phyloP scores from a whole-genome alignment of 2,329 filamentous ascomycete species.

The Ophiostoma perfectum region DNA sequence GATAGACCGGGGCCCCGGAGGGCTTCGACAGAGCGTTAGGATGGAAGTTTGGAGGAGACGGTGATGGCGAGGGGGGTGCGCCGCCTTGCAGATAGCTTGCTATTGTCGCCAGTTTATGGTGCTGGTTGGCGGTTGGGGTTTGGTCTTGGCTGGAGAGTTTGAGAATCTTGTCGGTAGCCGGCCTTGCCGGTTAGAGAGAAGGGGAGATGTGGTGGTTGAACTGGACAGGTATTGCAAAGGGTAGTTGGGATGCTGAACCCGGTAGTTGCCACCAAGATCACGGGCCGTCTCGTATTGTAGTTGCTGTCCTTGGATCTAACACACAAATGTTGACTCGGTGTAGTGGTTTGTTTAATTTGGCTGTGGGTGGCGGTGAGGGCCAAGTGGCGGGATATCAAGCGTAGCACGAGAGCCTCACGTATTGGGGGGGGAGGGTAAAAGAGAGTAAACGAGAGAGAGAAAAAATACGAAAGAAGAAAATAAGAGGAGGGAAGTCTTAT shows the following conservation, averaged over 20 bases:
- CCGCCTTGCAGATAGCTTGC: slow-evolving; percentile 6
- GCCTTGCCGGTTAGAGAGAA: not conserved
- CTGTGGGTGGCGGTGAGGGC: slow-evolving; percentile 1
- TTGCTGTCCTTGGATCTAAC: not conserved
- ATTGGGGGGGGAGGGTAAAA: not conserved
- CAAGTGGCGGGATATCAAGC: not conserved
- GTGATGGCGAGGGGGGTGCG: slow-evolving; percentile 12
- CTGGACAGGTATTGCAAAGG: no score
- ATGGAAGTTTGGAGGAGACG: not conserved
- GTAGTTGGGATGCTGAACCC: not conserved
- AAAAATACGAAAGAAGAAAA: not conserved
- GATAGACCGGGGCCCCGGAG: slow-evolving; percentile 47
- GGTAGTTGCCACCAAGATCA: not conserved
- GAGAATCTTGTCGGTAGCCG: slow-evolving; percentile 13
- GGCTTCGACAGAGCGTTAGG: slow-evolving; percentile 36
- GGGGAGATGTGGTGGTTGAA: not conserved
- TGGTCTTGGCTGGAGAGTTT: not conserved
- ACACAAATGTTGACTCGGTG: not conserved
- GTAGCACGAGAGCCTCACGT: not conserved
- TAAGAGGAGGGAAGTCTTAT: not conserved
- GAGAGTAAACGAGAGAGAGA: not conserved
- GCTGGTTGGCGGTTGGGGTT: slow-evolving; percentile 3
- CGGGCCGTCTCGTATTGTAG: not conserved
- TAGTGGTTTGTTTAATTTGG: not conserved
- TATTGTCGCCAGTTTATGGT: slow-evolving; percentile 12